Evolutionary conservation across 495 filamentous ascomycete genomes (phyloP), one percentile per base, ranked within the genome.

Genomic region (Xylaria castorea): DNA sequence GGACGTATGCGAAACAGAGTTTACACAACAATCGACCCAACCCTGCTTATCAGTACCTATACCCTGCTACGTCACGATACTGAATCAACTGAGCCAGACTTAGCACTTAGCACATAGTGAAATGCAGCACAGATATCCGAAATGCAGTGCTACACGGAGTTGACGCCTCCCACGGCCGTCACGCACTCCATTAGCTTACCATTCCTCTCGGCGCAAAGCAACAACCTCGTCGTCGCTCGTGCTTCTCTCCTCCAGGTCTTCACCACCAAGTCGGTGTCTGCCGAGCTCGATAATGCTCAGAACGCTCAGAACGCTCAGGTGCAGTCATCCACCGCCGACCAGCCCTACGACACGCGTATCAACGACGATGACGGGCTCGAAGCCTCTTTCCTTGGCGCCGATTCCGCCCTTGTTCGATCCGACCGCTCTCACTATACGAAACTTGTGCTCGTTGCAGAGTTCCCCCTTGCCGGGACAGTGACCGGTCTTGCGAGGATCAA

Each of bases 181-280:
- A 94, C 94, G 70, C 92, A 97, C 83, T 93, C 95, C 46, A 80
- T 98, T 76, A 87, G 86, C 55, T 82, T 97, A 22, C 89, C 94
- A 27, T 95, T 99, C 77, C 83, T 91, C 53, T 91, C 90, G 38
- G 83, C 92, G 20, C 89, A 91, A 64, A 89, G 92, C 71, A 91
- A 88, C 77, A 98, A 98, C 78, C 88, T 98, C 73, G 83, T 97
- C 68, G 90, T 98, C 81, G 93, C 92, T 44, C 95, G 93, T 84
- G 93, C 92, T 62, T 97, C 94, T 34, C 86, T 98, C 46, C 90
- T 99, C 44, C 96, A 98, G 80, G 90, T 98, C 75, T 98, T 97
- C 82, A 78, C 81, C 14, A 87, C 87, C 71, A 87, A 86, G 66
- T 76, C 80, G 30, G 82, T 89, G 40, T 85, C 89, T 61, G 84